phyloP scores from a whole-genome alignment of 352 stramenopile species.

The Globisporangium nagaii region DNA sequence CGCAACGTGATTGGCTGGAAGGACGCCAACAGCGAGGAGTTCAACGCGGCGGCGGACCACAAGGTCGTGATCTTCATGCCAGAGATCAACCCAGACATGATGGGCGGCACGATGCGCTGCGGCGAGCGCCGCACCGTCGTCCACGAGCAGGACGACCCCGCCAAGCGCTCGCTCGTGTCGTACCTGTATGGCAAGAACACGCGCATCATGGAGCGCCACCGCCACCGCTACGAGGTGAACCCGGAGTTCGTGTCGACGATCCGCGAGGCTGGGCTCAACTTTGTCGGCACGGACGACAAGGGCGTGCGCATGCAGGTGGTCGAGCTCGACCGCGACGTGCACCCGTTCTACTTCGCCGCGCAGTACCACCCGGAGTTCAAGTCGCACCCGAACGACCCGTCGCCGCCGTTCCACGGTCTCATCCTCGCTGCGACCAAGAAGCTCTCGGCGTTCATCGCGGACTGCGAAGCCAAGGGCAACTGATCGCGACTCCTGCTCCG shows the following conservation, averaged over 20 bases:
- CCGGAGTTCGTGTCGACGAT: conserved; percentile 91
- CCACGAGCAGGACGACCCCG: conserved; percentile 74
- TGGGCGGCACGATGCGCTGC: conserved; percentile 99
- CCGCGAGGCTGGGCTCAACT: conserved; percentile 91
- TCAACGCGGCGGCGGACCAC: conserved; percentile 80
- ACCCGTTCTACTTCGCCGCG: conserved; percentile 99
- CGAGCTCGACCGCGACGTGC: conserved; percentile 91
- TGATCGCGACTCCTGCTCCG: conserved; percentile 8
- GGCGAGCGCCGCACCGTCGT: conserved; percentile 94
- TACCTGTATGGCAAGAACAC: conserved; percentile 88
- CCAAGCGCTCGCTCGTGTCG: conserved; percentile 84
- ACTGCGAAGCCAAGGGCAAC: conserved; percentile 28
- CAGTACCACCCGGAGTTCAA: conserved; percentile 99
- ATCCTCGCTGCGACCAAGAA: conserved; percentile 87
- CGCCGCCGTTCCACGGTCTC: conserved; percentile 97
- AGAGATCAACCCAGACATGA: conserved; percentile 96
- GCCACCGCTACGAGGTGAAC: conserved; percentile 99
- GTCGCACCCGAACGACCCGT: conserved; percentile 93
- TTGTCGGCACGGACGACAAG: conserved; percentile 97
- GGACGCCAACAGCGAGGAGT: conserved; percentile 95
- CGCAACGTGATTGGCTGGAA: conserved; percentile 92
- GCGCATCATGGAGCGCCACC: conserved; percentile 94
- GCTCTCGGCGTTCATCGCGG: conserved; percentile 63
- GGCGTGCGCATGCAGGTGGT: conserved; percentile 98
- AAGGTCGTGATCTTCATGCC: conserved; percentile 99